Conservation (phyloP, 208 protist genomes). For the Vickermania spadyakhi region DNA sequence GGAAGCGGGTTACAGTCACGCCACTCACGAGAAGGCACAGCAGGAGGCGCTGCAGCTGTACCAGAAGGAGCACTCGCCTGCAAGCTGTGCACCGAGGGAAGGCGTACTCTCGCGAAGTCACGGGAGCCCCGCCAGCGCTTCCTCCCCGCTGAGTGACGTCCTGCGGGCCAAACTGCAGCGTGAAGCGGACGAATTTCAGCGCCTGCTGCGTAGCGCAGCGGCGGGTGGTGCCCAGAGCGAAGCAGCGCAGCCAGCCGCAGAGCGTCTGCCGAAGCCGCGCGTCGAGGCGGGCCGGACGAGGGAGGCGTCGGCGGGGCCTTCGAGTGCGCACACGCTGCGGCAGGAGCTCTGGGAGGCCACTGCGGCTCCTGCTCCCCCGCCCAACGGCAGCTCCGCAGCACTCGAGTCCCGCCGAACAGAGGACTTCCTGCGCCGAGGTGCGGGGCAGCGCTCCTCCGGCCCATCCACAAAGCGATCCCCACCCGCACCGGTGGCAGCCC, state of each 20-base stretch:
- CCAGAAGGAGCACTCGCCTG: no score
- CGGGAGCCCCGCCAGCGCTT: no score
- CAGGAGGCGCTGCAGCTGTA: no score
- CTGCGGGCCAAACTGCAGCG: background rate
- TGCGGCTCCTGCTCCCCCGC: background rate
- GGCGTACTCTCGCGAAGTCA: no score
- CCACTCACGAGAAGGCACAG: no score
- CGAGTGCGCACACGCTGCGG: background rate
- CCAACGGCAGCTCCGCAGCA: background rate
- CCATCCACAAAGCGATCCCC: background rate
- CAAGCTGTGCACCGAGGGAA: no score
- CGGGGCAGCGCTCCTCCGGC: background rate
- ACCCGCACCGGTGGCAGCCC: background rate
- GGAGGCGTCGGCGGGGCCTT: background rate
- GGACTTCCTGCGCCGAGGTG: no score
- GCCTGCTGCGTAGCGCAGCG: background rate
- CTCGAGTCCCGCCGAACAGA: no score
- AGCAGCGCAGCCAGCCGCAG: background rate
- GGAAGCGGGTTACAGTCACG: no score
- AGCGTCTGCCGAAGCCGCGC: background rate
- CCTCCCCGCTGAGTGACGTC: no score
- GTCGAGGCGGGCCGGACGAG: background rate
- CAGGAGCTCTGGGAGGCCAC: background rate
- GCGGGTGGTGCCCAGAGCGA: background rate
- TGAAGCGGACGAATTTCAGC: background rate